A percentile compares a stretch with the other conserved stretches of the same genome.
Conservation (phyloP, 2,329 filamentous ascomycete genomes). For the Ophiostoma perfectum region DNA sequence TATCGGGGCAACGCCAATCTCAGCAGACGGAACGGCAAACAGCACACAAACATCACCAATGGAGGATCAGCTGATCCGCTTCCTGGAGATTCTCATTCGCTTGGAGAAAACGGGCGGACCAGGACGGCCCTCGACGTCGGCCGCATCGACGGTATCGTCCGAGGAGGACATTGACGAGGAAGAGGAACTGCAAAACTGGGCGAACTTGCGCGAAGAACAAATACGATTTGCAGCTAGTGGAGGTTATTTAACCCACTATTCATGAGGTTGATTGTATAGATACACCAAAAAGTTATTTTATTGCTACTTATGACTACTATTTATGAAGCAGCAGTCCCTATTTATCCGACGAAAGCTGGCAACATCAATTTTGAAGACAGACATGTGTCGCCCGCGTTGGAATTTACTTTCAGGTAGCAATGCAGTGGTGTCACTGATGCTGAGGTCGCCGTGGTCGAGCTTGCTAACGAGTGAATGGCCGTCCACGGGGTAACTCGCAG, state of each 20-base stretch:
- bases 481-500: too few relatives aligned
- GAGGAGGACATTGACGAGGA: constrained; percentile 44
- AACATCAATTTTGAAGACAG: neutral
- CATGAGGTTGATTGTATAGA: neutral
- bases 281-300: neutral
- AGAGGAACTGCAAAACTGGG: constrained; percentile 72
- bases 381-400: neutral
- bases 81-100: constrained; percentile 68
- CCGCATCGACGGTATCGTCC: neutral
- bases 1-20: constrained; percentile 36
- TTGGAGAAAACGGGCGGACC: constrained; percentile 57
- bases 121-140: constrained; percentile 22
- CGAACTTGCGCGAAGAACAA: constrained; percentile 73
- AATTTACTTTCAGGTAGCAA: neutral
- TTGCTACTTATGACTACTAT: neutral
- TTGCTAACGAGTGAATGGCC: too few relatives aligned
- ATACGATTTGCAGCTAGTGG: constrained; percentile 42
- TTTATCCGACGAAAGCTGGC: neutral
- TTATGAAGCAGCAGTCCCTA: neutral
- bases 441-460: neutral
- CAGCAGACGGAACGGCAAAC: constrained; percentile 28
- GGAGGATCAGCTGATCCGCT: constrained; percentile 65
- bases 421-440: neutral
- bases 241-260: constrained; percentile 21
- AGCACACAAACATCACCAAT: constrained; percentile 36